Evolutionary conservation across 495 filamentous ascomycete species (phyloP), one percentile per base, ranked within the genome.

Genomic region (Astrothelium subdiscretum): DNA sequence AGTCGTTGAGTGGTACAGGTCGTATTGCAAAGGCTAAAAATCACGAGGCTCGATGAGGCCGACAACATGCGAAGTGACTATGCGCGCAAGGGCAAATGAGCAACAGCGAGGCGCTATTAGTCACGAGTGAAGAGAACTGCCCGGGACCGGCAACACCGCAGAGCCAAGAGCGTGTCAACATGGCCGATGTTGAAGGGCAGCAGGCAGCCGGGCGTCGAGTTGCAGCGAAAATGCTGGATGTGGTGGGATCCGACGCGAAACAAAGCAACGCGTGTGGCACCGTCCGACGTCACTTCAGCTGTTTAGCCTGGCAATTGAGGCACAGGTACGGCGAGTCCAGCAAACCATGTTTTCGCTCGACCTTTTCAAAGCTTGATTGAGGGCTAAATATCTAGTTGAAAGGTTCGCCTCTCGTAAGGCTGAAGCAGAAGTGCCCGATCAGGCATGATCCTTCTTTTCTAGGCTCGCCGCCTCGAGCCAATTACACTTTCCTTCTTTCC

Each of bases 261-360:
- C 48, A 54, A 54, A 54, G 48, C 24, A 54, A 54, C 48, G 48
- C 48, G 48, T 54, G 48, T 54, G 48, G 12, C 48, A 54, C 48
- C 42, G 20, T 20, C 48, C 48, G 8, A 29, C 48, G 48, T 54
- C 48, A 54, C 48, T 54, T 54, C 11, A 3, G 22, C 24, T 29
- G 24, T 54, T 11, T 54, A 54, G 48, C 22, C 48, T 54, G 48
- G 29, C 11, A 3, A 26, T 3, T 27, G 5, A 54, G 48, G n/a
- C 22, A 26, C 20, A 15, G 15, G 15, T 38, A 8, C 35, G 8
- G 15, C n/a, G n/a, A n/a, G n/a, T n/a, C n/a, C n/a, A n/a, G n/a
- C n/a, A n/a, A n/a, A n/a, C n/a, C n/a, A n/a, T n/a, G n/a, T n/a
- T n/a, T n/a, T n/a, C n/a, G n/a, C n/a, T n/a, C n/a, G n/a, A n/a